A percentile compares a stretch with the other conserved stretches of the same genome.
Evolutionary conservation across 352 stramenopile genomes (phyloP).

Genomic region (Phytopythium sindhum): DNA sequence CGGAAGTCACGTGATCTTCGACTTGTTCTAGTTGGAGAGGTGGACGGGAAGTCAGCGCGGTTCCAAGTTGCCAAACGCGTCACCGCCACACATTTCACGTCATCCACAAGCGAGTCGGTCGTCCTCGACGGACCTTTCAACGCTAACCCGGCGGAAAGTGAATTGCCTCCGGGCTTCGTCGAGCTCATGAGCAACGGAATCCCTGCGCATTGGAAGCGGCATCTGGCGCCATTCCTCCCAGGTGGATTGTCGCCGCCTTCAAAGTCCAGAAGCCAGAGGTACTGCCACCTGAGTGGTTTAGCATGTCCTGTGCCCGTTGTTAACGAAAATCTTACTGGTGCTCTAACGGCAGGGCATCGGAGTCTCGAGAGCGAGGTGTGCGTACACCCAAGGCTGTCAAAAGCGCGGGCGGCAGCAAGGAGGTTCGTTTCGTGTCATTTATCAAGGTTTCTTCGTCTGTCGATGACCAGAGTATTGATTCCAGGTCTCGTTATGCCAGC

Average conservation of each 20-base stretch:
- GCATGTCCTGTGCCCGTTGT: background rate
- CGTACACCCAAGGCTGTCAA: background rate
- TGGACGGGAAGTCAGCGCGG: constrained; percentile 14
- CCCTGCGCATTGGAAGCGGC: constrained; percentile 40
- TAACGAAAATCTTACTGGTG: background rate
- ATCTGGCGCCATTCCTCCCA: constrained; percentile 18
- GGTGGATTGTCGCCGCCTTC: background rate
- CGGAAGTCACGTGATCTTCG: constrained; percentile 6
- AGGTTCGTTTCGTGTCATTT: constrained; percentile 1
- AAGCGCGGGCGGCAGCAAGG: background rate
- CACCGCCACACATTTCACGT: constrained; percentile 37
- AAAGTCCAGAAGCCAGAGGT: background rate
- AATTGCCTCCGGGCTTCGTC: constrained; percentile 36
- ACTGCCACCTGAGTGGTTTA: background rate
- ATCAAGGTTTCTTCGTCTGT: background rate
- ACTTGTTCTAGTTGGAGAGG: constrained; percentile 26
- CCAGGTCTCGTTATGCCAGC: constrained; percentile 12
- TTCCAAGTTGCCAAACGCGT: constrained; percentile 46
- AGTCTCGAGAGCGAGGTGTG: background rate
- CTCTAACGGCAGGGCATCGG: background rate
- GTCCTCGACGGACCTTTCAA: constrained; percentile 38
- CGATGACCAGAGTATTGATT: background rate
- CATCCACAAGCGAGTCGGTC: constrained; percentile 34
- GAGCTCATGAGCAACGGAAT: constrained; percentile 54
- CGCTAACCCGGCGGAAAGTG: constrained; percentile 24